Base-by-base conservation (phyloP, 148 eudicot genomes). In the Oxyria digyna region DNA sequence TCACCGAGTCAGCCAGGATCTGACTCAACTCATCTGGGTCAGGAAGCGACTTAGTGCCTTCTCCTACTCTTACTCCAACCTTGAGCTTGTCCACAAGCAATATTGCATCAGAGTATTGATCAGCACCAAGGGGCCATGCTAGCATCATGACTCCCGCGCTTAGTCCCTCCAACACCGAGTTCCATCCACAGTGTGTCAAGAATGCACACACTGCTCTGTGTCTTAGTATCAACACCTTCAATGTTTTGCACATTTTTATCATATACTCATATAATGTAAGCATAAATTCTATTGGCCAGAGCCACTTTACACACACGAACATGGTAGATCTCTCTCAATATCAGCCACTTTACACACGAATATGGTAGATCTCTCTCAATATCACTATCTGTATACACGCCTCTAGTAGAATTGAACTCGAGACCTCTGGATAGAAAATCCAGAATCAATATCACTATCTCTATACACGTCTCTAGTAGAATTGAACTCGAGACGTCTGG, bases 101-200 rank as follows among this genome's bases (percentile, higher is more conserved):
- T 59, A 71, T 76, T 0, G 88, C 90, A 45, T 86, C 75, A 4
- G 74, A 15, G 62, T 73, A 87, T 24, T 91, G 97, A 69, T 88
- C 97, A 0, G 84, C 85, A 21, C 79, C 84, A 81, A 83, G 72
- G 5, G 97, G 92, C 90, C 97, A 88, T 0, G 82, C 81, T 65
- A 91, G 54, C 72, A 91, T 43, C 80, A 75, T 69, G 15, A 85
- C 85, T 42, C 97, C 89, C 0, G 84, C 89, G 2, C 49, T 72
- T 12, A 88, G 29, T 6, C 89, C 81, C 74, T 91, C 94, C 62
- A 88, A n/a, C 62, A 78, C 63, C n/a, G 95, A 86, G 83, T 91
- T 91, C 91, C 88, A 88, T 32, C 95, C 97, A 42, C 91, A 91
- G 20, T 91, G 97, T 73, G 83, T 85, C 73, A 86, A 42, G n/a